Evolutionary conservation across 106 monocot genomes (phyloP).

Genomic region (Ottelia alismoides): DNA sequence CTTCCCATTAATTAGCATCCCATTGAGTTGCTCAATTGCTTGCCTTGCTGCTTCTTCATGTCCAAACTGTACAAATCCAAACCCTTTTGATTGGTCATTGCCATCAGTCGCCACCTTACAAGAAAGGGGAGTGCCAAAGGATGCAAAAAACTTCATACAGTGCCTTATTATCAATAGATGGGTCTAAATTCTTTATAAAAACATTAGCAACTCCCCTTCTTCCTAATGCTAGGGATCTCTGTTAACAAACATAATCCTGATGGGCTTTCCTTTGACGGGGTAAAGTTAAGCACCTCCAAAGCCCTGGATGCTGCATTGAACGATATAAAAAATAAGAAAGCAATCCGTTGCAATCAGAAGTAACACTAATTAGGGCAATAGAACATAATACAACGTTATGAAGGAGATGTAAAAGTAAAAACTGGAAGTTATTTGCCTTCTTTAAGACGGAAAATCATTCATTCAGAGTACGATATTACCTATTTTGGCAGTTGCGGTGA

Average conservation of each 20-base stretch:
- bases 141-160: conserved; percentile 12
- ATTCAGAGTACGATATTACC: no score
- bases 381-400: no score
- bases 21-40: conserved; percentile 36
- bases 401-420: no score
- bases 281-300: conserved; percentile 12
- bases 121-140: conserved; percentile 12
- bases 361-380: no score
- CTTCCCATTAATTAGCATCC: conserved; percentile 39
- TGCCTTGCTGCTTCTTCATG: conserved; percentile 31
- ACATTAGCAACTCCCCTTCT: conserved; percentile 17
- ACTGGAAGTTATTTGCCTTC: no score
- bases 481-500: no score
- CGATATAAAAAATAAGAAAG: neutral
- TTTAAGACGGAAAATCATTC: no score
- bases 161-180: conserved; percentile 10
- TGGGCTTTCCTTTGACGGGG: conserved; percentile 9
- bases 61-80: conserved; percentile 63
- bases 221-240: conserved; percentile 13
- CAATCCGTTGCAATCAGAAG: no score
- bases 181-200: conserved; percentile 14
- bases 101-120: conserved; percentile 44
- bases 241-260: conserved; percentile 14
- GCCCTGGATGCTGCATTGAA: conserved; percentile 9
- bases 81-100: conserved; percentile 44